Conservation (phyloP, 75 land plant species). For the Cunninghamia lanceolata region DNA sequence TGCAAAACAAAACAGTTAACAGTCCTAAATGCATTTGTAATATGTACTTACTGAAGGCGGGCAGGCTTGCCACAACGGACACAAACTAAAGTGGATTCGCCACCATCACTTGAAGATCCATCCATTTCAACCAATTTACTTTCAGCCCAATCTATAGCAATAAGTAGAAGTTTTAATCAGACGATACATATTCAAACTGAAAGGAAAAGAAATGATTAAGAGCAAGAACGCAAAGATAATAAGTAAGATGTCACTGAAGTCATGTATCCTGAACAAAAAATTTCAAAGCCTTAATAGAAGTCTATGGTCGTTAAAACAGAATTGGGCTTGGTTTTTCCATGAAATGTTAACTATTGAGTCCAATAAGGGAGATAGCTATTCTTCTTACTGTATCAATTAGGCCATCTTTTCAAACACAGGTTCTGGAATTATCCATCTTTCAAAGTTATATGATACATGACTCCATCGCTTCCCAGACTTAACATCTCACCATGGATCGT, state of each 20-base stretch:
- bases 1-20: background rate
- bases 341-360: background rate
- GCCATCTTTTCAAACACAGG: background rate
- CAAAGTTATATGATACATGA: background rate
- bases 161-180: background rate
- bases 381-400: background rate
- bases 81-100: constrained; percentile 49
- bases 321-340: background rate
- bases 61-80: constrained; percentile 75
- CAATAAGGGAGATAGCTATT: background rate
- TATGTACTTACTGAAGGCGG: constrained; percentile 57
- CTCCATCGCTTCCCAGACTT: background rate
- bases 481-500: background rate
- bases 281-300: background rate
- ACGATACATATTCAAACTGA: background rate
- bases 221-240: background rate
- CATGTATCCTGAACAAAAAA: background rate
- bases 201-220: background rate
- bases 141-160: background rate
- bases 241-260: background rate
- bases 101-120: constrained; percentile 5
- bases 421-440: background rate
- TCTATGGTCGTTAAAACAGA: background rate
- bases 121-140: constrained; percentile 11
- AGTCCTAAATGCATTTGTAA: background rate